Evolutionary conservation across 2,329 filamentous ascomycete genomes (phyloP).

Genomic region (Aspergillus candidus): DNA sequence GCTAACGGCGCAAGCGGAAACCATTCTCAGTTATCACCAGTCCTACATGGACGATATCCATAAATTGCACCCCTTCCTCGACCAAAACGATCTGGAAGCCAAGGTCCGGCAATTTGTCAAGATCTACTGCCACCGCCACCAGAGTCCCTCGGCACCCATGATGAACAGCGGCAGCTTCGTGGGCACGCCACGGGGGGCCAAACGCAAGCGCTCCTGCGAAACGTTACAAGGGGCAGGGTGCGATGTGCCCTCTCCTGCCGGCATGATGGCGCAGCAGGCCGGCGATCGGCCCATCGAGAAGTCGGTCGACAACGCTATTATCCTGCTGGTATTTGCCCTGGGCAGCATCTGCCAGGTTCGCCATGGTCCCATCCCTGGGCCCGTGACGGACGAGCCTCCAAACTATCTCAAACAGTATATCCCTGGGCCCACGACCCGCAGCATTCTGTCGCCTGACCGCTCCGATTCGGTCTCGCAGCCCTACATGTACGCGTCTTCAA

Average conservation of each 20-base stretch:
- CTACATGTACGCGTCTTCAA: constrained; percentile 15
- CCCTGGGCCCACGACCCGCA: constrained; percentile 19
- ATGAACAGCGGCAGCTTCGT: constrained; percentile 13
- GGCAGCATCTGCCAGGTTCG: constrained; percentile 68
- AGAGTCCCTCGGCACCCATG: constrained; percentile 8
- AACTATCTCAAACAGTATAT: constrained; percentile 26
- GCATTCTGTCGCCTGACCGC: constrained; percentile 23
- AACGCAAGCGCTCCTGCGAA: constrained; percentile 36
- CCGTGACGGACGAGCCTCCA: constrained; percentile 42
- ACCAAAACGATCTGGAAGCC: constrained; percentile 46
- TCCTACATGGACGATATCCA: constrained; percentile 58
- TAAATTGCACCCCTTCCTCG: constrained; percentile 59
- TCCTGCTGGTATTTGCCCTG: constrained; percentile 76
- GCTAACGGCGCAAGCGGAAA: constrained; percentile 49
- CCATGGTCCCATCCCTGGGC: constrained; percentile 44
- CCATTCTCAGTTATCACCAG: constrained; percentile 45
- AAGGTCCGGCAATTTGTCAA: constrained; percentile 50
- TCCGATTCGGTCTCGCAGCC: constrained; percentile 19
- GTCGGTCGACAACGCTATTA: constrained; percentile 72
- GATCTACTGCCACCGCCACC: constrained; percentile 41
- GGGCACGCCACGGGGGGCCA: constrained; percentile 25
- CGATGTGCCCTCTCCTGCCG: constrained; percentile 18
- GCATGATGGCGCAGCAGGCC: constrained; percentile 8
- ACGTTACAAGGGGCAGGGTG: constrained; percentile 20
- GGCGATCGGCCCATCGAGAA: constrained; percentile 37